These are phyloP conservation scores for Hericium rajendrae DNA, from an alignment of 768 basidiomycete genomes.

Conservation along the genomic window DNA sequence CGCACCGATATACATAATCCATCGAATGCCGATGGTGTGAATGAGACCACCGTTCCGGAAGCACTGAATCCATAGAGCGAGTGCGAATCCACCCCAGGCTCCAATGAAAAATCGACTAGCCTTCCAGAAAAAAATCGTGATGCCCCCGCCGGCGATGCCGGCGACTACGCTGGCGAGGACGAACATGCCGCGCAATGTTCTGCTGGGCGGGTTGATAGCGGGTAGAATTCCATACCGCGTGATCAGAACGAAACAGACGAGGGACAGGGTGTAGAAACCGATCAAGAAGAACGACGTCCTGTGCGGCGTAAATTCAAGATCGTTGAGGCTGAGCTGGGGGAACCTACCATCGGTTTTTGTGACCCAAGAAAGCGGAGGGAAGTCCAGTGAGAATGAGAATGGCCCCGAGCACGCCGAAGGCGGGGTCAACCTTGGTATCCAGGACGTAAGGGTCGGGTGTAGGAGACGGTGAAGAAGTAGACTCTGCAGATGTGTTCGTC, in stretches of 20 bases:
- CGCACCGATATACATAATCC: slow-evolving; percentile 83
- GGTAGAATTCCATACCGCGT: slow-evolving; percentile 79
- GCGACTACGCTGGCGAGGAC: slow-evolving; percentile 74
- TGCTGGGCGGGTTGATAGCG: slow-evolving; percentile 72
- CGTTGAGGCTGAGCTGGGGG: slow-evolving; percentile 6
- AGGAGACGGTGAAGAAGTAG: slow-evolving; percentile 23
- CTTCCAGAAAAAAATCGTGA: slow-evolving; percentile 91
- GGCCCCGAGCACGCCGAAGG: slow-evolving; percentile 82
- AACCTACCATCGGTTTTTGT: slow-evolving; percentile 88
- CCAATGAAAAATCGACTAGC: slow-evolving; percentile 76
- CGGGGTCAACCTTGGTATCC: slow-evolving; percentile 71
- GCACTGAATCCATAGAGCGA: slow-evolving; percentile 83
- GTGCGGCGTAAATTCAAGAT: slow-evolving; percentile 13
- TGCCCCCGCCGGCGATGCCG: slow-evolving; percentile 73
- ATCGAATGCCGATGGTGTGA: slow-evolving; percentile 64
- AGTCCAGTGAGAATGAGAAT: slow-evolving; percentile 84
- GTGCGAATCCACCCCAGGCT: slow-evolving; percentile 79
- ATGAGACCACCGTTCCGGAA: slow-evolving; percentile 80
- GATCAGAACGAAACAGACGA: slow-evolving; percentile 82
- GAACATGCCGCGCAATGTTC: slow-evolving; percentile 81
- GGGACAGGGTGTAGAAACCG: slow-evolving; percentile 81
- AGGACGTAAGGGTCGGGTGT: slow-evolving; percentile 28
- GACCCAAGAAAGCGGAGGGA: slow-evolving; percentile 84
- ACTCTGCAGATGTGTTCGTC: slow-evolving; percentile 13
- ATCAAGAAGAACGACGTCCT: slow-evolving; percentile 93